Evolutionary conservation across 176 grass and related monocot genomes (phyloP), one percentile per base, ranked within the genome.

Genomic region (Tuctoria greenei): DNA sequence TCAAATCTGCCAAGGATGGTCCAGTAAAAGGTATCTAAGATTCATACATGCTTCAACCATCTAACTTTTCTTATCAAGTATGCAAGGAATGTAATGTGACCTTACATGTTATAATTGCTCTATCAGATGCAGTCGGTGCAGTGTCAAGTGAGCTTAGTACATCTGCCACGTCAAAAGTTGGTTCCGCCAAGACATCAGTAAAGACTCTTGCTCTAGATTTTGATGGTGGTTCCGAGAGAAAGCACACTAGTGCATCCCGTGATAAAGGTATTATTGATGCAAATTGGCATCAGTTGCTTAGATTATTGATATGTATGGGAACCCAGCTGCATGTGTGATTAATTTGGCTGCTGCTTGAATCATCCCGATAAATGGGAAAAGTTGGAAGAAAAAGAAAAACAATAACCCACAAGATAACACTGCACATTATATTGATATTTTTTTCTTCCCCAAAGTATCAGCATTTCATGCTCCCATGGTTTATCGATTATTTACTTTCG

Each of bases 1-100:
- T 90, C n/a, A 94, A 93, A 88, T 85, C 91, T 80, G 51, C 70
- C 37, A 92, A 92, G 67, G 76, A 92, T 79, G 78, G 47, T 77
- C 74, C 82, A 6, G 34, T 79, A 73, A 86, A 89, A 79, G 89
- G 91, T 94, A 82, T 57, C 47, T 66, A 44, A 16, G 66, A 70
- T 34, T 76, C 25, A 13, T 12, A 62, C 35, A 42, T 75, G 31
- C 8, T 76, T 76, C 38, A 76, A 38, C 23, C 18, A 70, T 80
- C 17, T 70, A 28, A 71, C 60, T 86, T 15, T 75, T 6, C 25
- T 47, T 68, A 41, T 74, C 7, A 61, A 72, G 40, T 41, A 50
- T 34, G 66, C 35, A 44, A 61, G 37, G 34, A 72, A 28, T 69
- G 2, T 41, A 75, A 42, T 78, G 27, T 83, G 72, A 77, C 39